Base-by-base conservation (phyloP, 78 protist genomes). In the Dictyostelium citrinum region DNA sequence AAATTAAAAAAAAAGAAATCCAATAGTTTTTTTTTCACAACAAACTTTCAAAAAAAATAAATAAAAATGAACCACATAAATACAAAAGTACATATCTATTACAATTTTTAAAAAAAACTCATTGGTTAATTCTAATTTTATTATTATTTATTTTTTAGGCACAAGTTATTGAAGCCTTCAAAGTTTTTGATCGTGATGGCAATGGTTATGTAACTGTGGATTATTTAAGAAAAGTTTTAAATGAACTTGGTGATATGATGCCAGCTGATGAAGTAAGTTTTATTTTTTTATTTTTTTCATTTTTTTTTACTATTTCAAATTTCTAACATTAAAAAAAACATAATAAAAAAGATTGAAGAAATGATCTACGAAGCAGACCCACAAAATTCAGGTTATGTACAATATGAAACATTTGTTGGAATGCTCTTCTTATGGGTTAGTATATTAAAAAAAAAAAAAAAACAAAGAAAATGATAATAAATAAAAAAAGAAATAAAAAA, bases 141-240 rank as follows among this genome's bases (percentile, higher is more conserved):
- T 41, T 78, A 22, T 29, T 31, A 10, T 29, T 49, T 7, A 29
- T 27, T 27, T 46, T 27, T 5, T 60, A 81, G 85, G 92, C 35
- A 67, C 93, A 88, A 78, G 93, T 88, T 45, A 88, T 88, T 14
- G 93, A 88, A 78, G 93, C 93, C 2, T 88, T 88, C 61, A 88
- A 79, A 67, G 93, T 88, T 14, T 88, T 88, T 49, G 93, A 88
- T 79, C 93, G 93, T 88, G 93, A 88, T 61, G 93, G 93, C 35
- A 37, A 78, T 35, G 93, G 93, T 60, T 88, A 88, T 67, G 93
- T 88, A 16, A 78, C 86, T 31, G 93, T 88, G 5, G 93, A 88
- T 35, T 79, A 88, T 49, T 78, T 88, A 49, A 88, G 93, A 88
- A 88, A 88, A 55, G 93, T 88, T 78, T 88, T 88, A 67, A 88